These are phyloP conservation scores for Alternaria gansuensis DNA, from an alignment of 2,329 filamentous ascomycete species.

Conservation along the genomic window DNA sequence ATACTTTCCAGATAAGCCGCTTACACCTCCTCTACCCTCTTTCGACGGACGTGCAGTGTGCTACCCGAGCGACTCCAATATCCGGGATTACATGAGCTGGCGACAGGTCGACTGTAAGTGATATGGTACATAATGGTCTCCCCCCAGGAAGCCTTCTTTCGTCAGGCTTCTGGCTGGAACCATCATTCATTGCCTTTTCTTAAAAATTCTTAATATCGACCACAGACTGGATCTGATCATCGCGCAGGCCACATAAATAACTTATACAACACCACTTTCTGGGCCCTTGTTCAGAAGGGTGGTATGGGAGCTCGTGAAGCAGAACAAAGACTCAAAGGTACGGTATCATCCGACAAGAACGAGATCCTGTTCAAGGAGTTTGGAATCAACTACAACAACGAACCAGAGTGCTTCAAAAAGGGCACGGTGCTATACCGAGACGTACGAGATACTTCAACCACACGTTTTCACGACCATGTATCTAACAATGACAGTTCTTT, in stretches of 20 bases:
- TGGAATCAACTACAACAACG: conserved; percentile 97
- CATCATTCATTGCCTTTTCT: neutral
- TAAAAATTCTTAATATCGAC: neutral
- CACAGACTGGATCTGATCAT: neutral
- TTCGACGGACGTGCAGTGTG: conserved; percentile 93
- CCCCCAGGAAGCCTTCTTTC: neutral
- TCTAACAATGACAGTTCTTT: conserved; percentile 43
- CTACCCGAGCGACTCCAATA: conserved; percentile 82
- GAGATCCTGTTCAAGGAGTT: conserved; percentile 92
- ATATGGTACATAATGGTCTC: neutral
- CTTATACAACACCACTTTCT: conserved; percentile 97
- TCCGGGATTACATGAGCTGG: conserved; percentile 97
- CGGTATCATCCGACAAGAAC: conserved; percentile 87
- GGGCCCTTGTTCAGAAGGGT: conserved; percentile 82
- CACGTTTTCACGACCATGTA: neutral
- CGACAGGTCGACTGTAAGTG: conserved; percentile 89
- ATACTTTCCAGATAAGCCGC: conserved; percentile 74
- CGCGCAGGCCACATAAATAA: conserved; percentile 91
- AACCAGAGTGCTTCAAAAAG: conserved; percentile 90
- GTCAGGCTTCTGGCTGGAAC: neutral
- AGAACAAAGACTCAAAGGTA: conserved; percentile 82
- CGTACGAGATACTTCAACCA: conserved; percentile 57
- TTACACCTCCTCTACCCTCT: conserved; percentile 80
- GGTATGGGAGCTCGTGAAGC: conserved; percentile 80
- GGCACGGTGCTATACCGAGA: conserved; percentile 90